A percentile compares a stretch with the other conserved stretches of the same genome.
These are phyloP conservation scores for Eutrema japonicum DNA, from an alignment of 345 rosid genomes.

Conservation along the genomic window DNA sequence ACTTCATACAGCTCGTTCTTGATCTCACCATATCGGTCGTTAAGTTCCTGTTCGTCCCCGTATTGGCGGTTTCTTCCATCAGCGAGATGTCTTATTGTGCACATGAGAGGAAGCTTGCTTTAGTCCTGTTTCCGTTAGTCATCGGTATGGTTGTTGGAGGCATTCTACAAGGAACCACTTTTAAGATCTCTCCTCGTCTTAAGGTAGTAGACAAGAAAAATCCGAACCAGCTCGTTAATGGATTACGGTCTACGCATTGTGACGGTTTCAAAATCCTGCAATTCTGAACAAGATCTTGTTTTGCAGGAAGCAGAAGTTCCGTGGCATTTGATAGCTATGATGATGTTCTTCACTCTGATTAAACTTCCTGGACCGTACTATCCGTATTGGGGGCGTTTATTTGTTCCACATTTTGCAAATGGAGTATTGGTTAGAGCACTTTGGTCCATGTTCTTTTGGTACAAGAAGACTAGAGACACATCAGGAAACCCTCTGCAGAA, in stretches of 20 bases:
- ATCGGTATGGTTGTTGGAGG: slow-evolving; percentile 67
- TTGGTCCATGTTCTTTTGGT: slow-evolving; percentile 65
- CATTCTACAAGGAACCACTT: slow-evolving; percentile 56
- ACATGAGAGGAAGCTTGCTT: slow-evolving; percentile 69
- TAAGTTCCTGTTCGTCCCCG: slow-evolving; percentile 70
- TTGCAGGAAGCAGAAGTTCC: slow-evolving; percentile 85
- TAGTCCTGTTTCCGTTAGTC: slow-evolving; percentile 70
- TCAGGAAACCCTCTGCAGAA: slow-evolving; percentile 33
- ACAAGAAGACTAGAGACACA: slow-evolving; percentile 52
- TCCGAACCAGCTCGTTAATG: background rate
- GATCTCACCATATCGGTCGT: slow-evolving; percentile 69
- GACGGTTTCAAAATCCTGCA: no score
- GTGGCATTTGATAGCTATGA: slow-evolving; percentile 78
- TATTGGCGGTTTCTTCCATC: slow-evolving; percentile 71
- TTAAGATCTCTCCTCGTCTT: slow-evolving; percentile 71
- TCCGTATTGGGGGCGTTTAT: slow-evolving; percentile 83
- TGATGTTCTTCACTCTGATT: slow-evolving; percentile 60
- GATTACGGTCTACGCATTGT: background rate
- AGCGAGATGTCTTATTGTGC: slow-evolving; percentile 99
- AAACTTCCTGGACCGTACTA: slow-evolving; percentile 87
- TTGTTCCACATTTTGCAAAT: slow-evolving; percentile 83
- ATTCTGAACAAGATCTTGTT: background rate
- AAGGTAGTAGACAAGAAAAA: slow-evolving; percentile 51
- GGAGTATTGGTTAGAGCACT: slow-evolving; percentile 70
- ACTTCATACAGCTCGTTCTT: slow-evolving; percentile 73